Base-by-base conservation (phyloP, 192 early-diverging fungal species). In the Linnemannia zychae region DNA sequence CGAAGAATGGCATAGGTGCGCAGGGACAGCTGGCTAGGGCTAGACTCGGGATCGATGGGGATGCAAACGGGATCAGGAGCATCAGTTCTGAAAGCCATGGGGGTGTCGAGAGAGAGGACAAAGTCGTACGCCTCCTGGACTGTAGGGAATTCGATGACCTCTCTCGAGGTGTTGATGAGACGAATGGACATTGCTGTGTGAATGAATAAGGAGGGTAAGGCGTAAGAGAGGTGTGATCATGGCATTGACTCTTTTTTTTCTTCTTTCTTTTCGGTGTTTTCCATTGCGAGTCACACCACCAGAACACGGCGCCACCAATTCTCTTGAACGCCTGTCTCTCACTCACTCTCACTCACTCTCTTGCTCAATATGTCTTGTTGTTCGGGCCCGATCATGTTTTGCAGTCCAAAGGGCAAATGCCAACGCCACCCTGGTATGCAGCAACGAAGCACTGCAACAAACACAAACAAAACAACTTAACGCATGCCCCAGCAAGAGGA, bases 41-140 rank as follows among this genome's bases (percentile, higher is more conserved):
- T 79, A 0, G 83, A 85, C 48, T 85, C 83, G 57, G 83, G 83
- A 63, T 85, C 83, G 31, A 85, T 85, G 70, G 83, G 83, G 63
- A 85, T 79, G 70, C 83, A 85, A 15, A 85, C 77, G 1, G 83
- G 74, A 17, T 72, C 74, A 9, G 83, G 83, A 3, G 83, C 83
- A 22, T 85, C 83, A n/a, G 83, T 85, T 33, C 83, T 75, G 70
- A 85, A 85, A 31, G 83, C 67, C 83, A 85, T 85, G 22, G 83
- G 83, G 7, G 83, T 66, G 37, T 85, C 83, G 37, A 85, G 77
- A 12, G 77, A 72, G 36, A 85, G 78, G 47, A 85, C 83, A 79
- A 79, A 85, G 24, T 79, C 77, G 4, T 79, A 85, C 1, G 83
- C 83, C 49, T 85, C 83, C 50, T 85, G 83, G 31, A 73, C 70